Evolutionary conservation across 495 filamentous ascomycete species (phyloP).

Genomic region (Apiosordaria backusii): DNA sequence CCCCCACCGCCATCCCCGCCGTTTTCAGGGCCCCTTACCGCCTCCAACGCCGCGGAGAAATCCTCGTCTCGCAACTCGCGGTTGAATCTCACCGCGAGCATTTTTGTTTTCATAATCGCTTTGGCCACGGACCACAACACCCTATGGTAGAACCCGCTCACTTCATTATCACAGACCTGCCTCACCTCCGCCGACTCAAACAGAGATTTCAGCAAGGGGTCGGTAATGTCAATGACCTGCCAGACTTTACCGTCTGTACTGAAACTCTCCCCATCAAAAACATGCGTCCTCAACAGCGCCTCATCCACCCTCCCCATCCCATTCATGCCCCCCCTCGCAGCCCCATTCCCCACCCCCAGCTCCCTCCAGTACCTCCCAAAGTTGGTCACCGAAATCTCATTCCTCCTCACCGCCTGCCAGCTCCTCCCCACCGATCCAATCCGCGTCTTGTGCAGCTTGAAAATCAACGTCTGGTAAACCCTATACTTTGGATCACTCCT

Average conservation of each 20-base stretch:
- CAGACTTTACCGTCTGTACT: conserved; percentile 77
- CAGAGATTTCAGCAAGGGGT: conserved; percentile 61
- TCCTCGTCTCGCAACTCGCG: conserved; percentile 50
- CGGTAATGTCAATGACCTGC: conserved; percentile 89
- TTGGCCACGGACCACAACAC: conserved; percentile 77
- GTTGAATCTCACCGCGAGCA: conserved; percentile 49
- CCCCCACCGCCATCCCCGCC: conserved; percentile 35
- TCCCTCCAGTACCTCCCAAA: conserved; percentile 34
- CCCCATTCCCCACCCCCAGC: conserved; percentile 34
- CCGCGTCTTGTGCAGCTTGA: conserved; percentile 53
- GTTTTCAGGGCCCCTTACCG: conserved; percentile 31
- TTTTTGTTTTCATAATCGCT: conserved; percentile 81
- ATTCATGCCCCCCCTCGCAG: conserved; percentile 1
- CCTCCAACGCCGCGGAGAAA: conserved; percentile 42
- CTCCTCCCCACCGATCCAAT: conserved; percentile 43
- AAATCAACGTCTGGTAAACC: conserved; percentile 82
- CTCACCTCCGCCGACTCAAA: conserved; percentile 48
- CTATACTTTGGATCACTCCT: conserved; percentile 69
- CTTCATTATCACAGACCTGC: conserved; percentile 51
- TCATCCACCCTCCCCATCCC: conserved; percentile 34
- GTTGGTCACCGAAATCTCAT: conserved; percentile 31
- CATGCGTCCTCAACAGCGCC: conserved; percentile 54
- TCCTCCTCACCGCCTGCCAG: conserved; percentile 39
- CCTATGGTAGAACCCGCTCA: conserved; percentile 76
- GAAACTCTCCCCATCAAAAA: conserved; percentile 73